Evolutionary conservation across 805 yeast genomes (phyloP), one percentile per base, ranked within the genome.

Genomic region (Kluyveromyces aestuarii): DNA sequence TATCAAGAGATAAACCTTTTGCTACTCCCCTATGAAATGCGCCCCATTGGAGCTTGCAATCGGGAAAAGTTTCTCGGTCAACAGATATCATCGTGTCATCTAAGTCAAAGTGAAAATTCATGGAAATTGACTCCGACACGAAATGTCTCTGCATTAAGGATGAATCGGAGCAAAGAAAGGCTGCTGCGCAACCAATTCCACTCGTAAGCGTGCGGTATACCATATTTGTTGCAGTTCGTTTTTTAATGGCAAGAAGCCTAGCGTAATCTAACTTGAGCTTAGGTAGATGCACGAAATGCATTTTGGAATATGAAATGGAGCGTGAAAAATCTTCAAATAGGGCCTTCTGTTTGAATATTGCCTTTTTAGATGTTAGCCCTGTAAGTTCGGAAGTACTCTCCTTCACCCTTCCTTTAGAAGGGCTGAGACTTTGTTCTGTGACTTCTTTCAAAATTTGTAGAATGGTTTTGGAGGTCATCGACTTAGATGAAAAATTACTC

Each of bases 1-100:
- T 74, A 5, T 91, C 79, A 8, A 91, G 80, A 48, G 83, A 81
- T 45, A 93, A 67, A 0, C 96, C 99, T 1, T 91, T 76, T 2
- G 96, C 81, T 0, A 82, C 95, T 14, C 99, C 99, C 56, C 86
- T 87, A 57, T 91, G 96, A 61, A 93, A 93, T 52, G 80, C 78
- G 0, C 95, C 96, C 96, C 96, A 89, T 38, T 79, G 78, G 37
- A 75, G 62, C 2, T 74, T 65, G 13, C 69, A 73, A 1, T 72
- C 67, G n/a, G 76, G 72, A 10, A 87, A 57, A 0, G 73, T 52
- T 2, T 76, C 80, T 44, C 75, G 77, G 6, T 82, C 82, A 2
- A 81, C 64, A 1, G 82, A 70, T 1, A 87, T 77, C 18, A 80
- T 84, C 1, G 83, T 75, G 68, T 77, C 78, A 41, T 74, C 76